Conservation (phyloP, 176 grass and related monocot genomes). For the Typha latifolia region DNA sequence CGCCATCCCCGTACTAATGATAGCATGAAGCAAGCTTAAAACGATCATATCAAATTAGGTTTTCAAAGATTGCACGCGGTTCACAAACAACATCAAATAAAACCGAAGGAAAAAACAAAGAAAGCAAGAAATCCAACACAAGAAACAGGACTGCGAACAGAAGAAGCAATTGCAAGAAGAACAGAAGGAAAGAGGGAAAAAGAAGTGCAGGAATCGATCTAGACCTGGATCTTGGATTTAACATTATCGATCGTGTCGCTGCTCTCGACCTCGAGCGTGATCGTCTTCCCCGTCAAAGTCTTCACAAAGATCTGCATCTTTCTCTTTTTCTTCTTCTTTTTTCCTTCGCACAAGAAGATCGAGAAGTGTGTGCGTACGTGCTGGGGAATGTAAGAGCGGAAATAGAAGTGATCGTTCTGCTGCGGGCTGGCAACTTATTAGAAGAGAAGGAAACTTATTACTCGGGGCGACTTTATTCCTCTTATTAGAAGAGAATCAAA, state of each 20-base stretch:
- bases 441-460: no score
- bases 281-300: constrained; percentile 83
- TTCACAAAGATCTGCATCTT: constrained; percentile 88
- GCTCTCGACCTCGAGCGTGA: constrained; percentile 93
- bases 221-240: constrained; percentile 85
- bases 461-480: no score
- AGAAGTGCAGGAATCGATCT: not conserved
- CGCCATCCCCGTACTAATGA: no score
- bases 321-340: not conserved
- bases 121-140: not conserved
- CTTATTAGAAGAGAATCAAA: no score
- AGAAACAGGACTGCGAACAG: not conserved
- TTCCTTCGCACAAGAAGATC: not conserved
- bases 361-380: no score
- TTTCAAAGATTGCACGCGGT: no score
- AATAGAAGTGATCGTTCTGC: no score
- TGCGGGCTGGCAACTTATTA: no score
- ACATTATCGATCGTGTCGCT: constrained; percentile 96
- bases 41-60: no score
- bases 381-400: no score
- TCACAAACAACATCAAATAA: not conserved
- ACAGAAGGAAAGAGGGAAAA: not conserved
- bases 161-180: not conserved
- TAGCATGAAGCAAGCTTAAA: no score
- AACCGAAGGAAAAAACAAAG: not conserved